phyloP scores from a whole-genome alignment of 2,329 filamentous ascomycete genomes.

The Pleochaeta shiraiana region DNA sequence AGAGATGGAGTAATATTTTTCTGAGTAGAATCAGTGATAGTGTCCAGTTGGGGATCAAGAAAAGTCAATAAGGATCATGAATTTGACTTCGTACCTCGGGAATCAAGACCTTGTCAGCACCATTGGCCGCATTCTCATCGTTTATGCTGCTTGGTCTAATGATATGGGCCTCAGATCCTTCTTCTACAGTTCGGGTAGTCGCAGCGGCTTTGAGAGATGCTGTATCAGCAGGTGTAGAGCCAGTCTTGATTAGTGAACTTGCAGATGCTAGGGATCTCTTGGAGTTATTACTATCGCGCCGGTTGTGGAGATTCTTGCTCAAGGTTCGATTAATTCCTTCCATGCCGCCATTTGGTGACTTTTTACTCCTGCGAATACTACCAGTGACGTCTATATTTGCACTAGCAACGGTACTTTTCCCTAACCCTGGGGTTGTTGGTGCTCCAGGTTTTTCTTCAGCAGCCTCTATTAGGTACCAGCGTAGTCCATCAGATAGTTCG shows the following conservation, averaged over 20 bases:
- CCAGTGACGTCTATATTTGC: constrained; percentile 75
- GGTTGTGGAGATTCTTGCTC: constrained; percentile 75
- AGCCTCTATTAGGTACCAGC: constrained; percentile 93
- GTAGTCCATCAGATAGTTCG: constrained; percentile 78
- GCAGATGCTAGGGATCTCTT: constrained; percentile 42
- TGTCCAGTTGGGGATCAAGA: neutral
- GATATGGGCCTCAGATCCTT: constrained; percentile 10
- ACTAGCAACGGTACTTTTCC: constrained; percentile 77
- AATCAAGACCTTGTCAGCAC: neutral
- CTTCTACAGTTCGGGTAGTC: constrained; percentile 9
- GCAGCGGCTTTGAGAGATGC: constrained; percentile 11
- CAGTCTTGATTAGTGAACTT: constrained; percentile 11
- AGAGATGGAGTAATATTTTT: no score
- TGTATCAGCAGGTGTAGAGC: constrained; percentile 11
- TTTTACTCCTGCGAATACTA: constrained; percentile 31
- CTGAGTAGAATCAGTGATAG: no score
- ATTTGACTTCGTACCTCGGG: constrained; percentile 2
- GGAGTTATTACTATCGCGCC: constrained; percentile 69
- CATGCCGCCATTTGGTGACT: constrained; percentile 29
- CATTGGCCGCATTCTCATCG: neutral
- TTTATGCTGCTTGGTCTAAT: constrained; percentile 4
- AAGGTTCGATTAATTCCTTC: constrained; percentile 57
- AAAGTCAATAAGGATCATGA: no score
- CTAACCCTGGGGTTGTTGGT: constrained; percentile 77
- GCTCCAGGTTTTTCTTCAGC: constrained; percentile 80